Base-by-base conservation (phyloP, 2,329 filamentous ascomycete species). In the Chalaropsis thielavioides region DNA sequence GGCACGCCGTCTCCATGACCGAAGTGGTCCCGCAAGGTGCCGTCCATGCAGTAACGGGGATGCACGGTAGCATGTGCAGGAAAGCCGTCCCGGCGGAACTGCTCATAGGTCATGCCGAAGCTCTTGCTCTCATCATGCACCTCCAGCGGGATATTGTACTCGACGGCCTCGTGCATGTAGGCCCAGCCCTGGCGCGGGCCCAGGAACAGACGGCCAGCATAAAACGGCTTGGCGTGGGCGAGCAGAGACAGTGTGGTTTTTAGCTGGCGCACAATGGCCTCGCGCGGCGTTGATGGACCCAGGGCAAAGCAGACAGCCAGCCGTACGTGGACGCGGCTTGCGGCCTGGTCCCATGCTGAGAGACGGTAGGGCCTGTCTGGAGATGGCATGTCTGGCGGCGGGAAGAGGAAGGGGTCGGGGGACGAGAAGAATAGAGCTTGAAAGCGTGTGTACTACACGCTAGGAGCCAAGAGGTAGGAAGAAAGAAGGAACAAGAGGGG, bases 1-100 rank as follows among this genome's bases (percentile, higher is more conserved):
- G 76, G 77, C 27, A 76, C 70, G n/a, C 58, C 61, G 17, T 61
- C 62, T 24, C 62, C 58, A 8, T 63, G 3, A 13, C 44, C 59
- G 27, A 43, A 58, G 11, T 38, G 19, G 27, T 64, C 27, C 8
- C 46, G 62, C 7, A 68, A 49, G 11, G 58, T 60, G 10, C 68
- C 67, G 17, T 63, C 44, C 10, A 68, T 62, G 2, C 61, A 64
- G 51, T 73, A 73, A 1, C 68, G 64, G 0, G 70, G 67, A 27
- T 70, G 69, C 17, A 74, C 71, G 67, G 74, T 74, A 0, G 69
- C 70, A 6, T 66, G 68, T 0, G 72, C 71, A 1, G 73, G 71
- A 64, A 75, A 75, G 4, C 68, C 70, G 24, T 68, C 68, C 0
- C 61, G 63, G 59, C 69, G 67, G 24, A 75, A 70, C 35, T 72